Evolutionary conservation across 164 flowering plant genomes (phyloP).

Genomic region (Houttuynia cordata): DNA sequence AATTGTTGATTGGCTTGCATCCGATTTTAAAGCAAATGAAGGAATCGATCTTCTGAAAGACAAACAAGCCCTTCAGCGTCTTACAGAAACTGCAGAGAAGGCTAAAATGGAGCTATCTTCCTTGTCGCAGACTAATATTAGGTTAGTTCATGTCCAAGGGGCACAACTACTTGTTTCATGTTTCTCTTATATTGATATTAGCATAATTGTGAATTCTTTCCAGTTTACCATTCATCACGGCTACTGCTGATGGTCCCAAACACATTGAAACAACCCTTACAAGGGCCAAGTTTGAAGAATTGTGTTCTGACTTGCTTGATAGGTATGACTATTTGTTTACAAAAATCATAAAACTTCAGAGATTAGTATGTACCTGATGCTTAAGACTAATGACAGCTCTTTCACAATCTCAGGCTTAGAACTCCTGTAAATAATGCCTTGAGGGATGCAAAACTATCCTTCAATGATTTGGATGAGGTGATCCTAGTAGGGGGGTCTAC

Average conservation of each 20-base stretch:
- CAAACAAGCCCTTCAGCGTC: conserved; percentile 38
- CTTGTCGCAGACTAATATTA: conserved; percentile 51
- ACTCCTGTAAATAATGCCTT: conserved; percentile 58
- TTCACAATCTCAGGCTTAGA: conserved; percentile 29
- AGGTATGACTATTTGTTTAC: conserved; percentile 22
- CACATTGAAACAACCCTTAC: conserved; percentile 81
- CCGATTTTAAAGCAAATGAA: conserved; percentile 10
- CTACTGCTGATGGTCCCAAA: conserved; percentile 80
- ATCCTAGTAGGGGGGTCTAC: conserved; percentile 32
- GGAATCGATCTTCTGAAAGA: conserved; percentile 14
- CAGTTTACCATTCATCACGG: conserved; percentile 81
- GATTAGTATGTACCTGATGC: not conserved
- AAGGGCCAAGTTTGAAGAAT: conserved; percentile 78
- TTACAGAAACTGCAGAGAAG: conserved; percentile 66
- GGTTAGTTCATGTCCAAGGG: conserved; percentile 15
- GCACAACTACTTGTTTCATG: not conserved
- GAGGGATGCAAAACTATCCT: conserved; percentile 75
- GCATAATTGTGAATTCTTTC: conserved; percentile 7
- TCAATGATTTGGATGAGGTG: conserved; percentile 42
- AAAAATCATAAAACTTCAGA: not conserved
- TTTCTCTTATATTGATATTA: not conserved
- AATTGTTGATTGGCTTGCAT: conserved; percentile 12
- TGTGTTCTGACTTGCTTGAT: conserved; percentile 77
- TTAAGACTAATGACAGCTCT: not conserved
- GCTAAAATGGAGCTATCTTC: conserved; percentile 68